These are phyloP conservation scores for Penicillium chermesinum DNA, from an alignment of 495 filamentous ascomycete genomes.

Conservation along the genomic window DNA sequence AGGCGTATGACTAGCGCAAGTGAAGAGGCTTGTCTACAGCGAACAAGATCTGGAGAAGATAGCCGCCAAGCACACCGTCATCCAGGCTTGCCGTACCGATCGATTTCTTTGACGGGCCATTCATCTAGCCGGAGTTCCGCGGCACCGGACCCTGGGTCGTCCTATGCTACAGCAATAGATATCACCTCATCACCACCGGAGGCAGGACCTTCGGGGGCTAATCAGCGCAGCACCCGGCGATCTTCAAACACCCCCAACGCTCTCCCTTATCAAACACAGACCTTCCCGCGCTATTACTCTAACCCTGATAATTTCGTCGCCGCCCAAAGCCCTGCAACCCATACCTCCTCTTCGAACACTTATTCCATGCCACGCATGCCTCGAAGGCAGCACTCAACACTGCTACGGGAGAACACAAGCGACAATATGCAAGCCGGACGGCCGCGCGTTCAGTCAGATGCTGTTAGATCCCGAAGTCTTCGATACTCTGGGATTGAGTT, in stretches of 20 bases:
- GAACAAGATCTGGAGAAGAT: constrained; percentile 18
- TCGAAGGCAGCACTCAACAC: not conserved
- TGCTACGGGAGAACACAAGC: not conserved
- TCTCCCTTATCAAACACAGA: not conserved
- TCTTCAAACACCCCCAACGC: not conserved
- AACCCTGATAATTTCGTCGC: not conserved
- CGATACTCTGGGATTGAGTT: not conserved
- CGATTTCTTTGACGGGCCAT: constrained; percentile 15
- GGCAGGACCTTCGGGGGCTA: constrained; percentile 6
- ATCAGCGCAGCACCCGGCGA: not conserved
- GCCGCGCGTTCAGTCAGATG: not conserved
- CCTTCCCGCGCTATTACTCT: not conserved
- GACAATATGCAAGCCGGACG: not conserved
- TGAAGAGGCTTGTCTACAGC: constrained; percentile 23
- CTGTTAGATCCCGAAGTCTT: not conserved
- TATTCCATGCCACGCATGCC: not conserved
- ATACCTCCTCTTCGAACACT: not conserved
- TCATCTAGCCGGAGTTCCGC: constrained; percentile 12
- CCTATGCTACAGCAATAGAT: constrained; percentile 35
- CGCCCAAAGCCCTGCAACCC: not conserved
- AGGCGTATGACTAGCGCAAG: constrained; percentile 31
- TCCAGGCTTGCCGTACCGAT: constrained; percentile 14
- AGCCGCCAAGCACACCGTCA: constrained; percentile 2
- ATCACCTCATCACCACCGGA: constrained; percentile 30
- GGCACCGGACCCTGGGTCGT: constrained; percentile 20